Base-by-base conservation (phyloP, 1,284 basidiomycete genomes). In the Puccinia coronata region DNA sequence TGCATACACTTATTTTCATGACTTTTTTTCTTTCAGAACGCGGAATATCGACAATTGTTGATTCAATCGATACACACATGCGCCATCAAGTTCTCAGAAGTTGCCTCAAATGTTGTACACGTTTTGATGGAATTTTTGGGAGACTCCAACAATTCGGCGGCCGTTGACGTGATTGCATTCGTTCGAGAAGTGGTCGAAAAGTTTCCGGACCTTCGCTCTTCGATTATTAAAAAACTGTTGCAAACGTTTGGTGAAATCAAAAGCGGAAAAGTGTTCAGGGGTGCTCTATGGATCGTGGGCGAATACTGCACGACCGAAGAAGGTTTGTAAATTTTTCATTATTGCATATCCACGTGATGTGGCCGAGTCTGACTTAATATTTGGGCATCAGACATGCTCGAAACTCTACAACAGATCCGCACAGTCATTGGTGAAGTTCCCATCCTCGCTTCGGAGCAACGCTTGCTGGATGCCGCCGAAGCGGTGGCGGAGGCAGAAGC, bases 121-220 rank as follows among this genome's bases (percentile, higher is more conserved):
- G 96, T 96, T 2, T 89, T 99, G 76, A 97, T 99, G 94, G 95
- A 98, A 85, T 99, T 99, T 91, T 90, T 99, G 53, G 94, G 95
- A 41, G 96, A 99, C 87, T 92, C 94, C 6, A 96, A 92, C 88
- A 98, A 97, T 88, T 93, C 95, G 0, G 79, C 79, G 6, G 95
- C 96, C 0, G 90, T 98, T 59, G 96, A 98, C 85, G 96, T 98
- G 67, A 95, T 98, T 80, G 90, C 95, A 1, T 98, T 98, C 86
- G 95, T 98, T 76, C 91, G 94, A 36, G 96, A 99, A 87, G 96
- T 99, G 31, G 96, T 98, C 75, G 95, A 99, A 86, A 98, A 98
- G 86, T 99, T 98, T 91, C 96, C 96, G 1, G 88, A 91, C 82
- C 90, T 99, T 31, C 93, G 97, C 12, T 86, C 89, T 1, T 90